Evolutionary conservation across 73 alveolate species (phyloP).

Genomic region (Tetrahymena malaccensis): DNA sequence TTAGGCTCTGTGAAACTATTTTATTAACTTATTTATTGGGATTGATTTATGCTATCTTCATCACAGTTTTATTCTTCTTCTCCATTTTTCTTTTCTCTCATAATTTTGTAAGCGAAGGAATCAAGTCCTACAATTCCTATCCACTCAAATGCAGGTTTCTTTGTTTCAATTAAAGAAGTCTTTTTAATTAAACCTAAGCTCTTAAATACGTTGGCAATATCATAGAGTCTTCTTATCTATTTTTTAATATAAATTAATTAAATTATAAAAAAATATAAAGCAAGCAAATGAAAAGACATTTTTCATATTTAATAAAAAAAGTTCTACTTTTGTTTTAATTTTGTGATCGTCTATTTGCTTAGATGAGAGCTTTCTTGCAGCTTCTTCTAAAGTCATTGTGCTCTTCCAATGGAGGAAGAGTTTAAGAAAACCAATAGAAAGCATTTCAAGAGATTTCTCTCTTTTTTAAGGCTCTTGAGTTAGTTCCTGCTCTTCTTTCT

Average conservation of each 20-base stretch:
- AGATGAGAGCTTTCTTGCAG: constrained; percentile 56
- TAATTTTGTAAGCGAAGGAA: background rate
- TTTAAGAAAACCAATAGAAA: constrained; percentile 53
- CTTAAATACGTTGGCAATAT: constrained; percentile 68
- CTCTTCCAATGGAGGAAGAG: constrained; percentile 45
- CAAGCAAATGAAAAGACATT: too few relatives aligned
- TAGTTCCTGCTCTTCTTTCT: background rate
- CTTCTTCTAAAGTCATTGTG: constrained; percentile 67
- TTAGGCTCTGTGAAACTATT: background rate
- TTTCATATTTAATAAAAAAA: too few relatives aligned
- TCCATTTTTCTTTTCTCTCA: background rate
- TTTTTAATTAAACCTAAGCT: constrained; percentile 65
- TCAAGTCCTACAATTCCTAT: constrained; percentile 58
- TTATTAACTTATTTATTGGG: background rate
- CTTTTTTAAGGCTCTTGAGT: constrained; percentile 27
- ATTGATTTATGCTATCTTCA: background rate
- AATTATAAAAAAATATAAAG: background rate
- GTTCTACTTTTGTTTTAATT: constrained; percentile 45
- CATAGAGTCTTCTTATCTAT: constrained; percentile 64
- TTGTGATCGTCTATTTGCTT: constrained; percentile 42
- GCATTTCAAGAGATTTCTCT: constrained; percentile 63
- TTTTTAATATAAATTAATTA: too few relatives aligned
- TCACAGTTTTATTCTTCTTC: background rate
- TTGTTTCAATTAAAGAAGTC: constrained; percentile 40
- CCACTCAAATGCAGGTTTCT: constrained; percentile 78